Evolutionary conservation across 2,329 filamentous ascomycete genomes (phyloP).

Genomic region (Magnaporthiopsis rhizophila): DNA sequence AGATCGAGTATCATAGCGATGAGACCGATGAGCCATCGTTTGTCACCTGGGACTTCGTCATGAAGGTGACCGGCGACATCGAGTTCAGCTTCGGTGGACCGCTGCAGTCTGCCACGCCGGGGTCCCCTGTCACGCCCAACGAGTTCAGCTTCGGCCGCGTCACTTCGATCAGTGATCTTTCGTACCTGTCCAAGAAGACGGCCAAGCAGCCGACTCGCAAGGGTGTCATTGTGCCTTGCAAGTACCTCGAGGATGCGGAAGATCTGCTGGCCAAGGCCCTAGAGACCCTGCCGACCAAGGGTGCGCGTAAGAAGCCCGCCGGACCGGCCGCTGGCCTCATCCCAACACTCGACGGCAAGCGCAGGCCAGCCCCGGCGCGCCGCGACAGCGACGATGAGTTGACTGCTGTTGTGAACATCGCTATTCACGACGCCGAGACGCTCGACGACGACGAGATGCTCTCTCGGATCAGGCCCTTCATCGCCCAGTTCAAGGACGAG

Average conservation of each 20-base stretch:
- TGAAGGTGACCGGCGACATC: conserved; percentile 85
- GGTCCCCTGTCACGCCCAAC: conserved; percentile 70
- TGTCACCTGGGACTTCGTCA: conserved; percentile 90
- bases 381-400: conserved; percentile 65
- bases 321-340: conserved; percentile 48
- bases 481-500: conserved; percentile 77
- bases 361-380: conserved; percentile 47
- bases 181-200: conserved; percentile 68
- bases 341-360: conserved; percentile 66
- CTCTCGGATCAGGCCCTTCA: conserved; percentile 63
- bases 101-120: conserved; percentile 70
- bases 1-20: conserved; percentile 78
- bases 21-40: conserved; percentile 62
- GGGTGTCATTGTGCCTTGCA: conserved; percentile 89
- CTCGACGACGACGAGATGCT: conserved; percentile 75
- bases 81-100: conserved; percentile 69
- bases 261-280: conserved; percentile 78
- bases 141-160: conserved; percentile 67
- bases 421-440: conserved; percentile 80
- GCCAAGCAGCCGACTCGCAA: conserved; percentile 74
- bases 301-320: conserved; percentile 41
- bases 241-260: conserved; percentile 89
- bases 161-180: conserved; percentile 94
- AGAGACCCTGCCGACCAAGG: conserved; percentile 63
- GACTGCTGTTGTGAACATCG: conserved; percentile 86